Base-by-base conservation (phyloP, 345 rosid genomes). In the Stellera chamaejasme region DNA sequence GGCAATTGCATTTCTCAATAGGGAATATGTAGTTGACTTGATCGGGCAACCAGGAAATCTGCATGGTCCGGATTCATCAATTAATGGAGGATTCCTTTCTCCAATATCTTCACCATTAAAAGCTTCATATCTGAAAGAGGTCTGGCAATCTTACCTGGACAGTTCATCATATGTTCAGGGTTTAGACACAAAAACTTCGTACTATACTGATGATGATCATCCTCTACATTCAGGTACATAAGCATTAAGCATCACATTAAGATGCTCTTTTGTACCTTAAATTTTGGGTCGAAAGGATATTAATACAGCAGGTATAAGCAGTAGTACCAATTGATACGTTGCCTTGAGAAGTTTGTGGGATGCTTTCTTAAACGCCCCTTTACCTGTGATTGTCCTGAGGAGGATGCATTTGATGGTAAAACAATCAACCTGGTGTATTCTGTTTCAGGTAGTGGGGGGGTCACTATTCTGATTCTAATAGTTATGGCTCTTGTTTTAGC, bases 11-110 rank as follows among this genome's bases (percentile, higher is more conserved):
- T 71, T 62, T 57, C 61, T 72, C 59, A 32, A 45, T 84, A 92
- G 98, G 85, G 98, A 92, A 63, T 92, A 85, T 63, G 98, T 92
- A 39, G 98, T 92, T 66, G 98, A 88, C 72, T 90, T 92, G 15
- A 83, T 92, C 9, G 93, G 96, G 59, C 79, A 84, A 61, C 98
- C 98, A 23, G 98, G 98, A 69, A 82, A 84, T 60, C 58, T 92
- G 36, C 90, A 81, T 14, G 82, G 88, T 61, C 95, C 98, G 5
- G 91, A 88, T 77, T 84, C 93, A 27, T 79, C 95, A 12, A 84
- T 86, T 69, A 88, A 88, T 63, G 95, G 96, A 69, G 85, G 79
- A 62, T 65, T 60, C 62, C 60, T 64, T 55, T 73, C 75, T 64
- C 63, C 77, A 23, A 62, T 77, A 72, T 84, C 95, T 56, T 88